Evolutionary conservation across 108 stramenopile genomes (phyloP).

Genomic region (Aurantiochytrium sp.): DNA sequence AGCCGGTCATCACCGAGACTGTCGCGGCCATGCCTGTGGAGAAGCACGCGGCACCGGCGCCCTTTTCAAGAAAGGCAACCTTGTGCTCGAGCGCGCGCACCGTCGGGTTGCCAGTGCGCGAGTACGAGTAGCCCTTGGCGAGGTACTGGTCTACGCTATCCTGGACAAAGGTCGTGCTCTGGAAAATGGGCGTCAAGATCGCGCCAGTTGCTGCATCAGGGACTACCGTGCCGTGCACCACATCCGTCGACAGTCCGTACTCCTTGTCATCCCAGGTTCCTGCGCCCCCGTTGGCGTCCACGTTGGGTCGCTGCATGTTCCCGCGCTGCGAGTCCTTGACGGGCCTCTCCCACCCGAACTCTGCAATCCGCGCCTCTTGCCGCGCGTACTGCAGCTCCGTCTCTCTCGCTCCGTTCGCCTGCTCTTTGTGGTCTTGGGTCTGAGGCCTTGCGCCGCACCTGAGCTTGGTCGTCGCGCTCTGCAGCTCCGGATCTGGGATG

Average conservation of each 20-base stretch:
- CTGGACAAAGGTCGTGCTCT: slow-evolving; percentile 66
- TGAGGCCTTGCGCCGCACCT: no score
- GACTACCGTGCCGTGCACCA: slow-evolving; percentile 36
- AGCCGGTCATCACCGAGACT: slow-evolving; percentile 56
- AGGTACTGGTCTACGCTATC: slow-evolving; percentile 63
- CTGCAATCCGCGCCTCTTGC: no score
- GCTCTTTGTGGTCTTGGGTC: no score
- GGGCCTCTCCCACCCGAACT: no score
- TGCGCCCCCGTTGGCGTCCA: background rate
- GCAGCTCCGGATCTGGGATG: no score
- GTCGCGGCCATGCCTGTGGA: slow-evolving; percentile 75
- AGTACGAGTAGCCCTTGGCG: slow-evolving; percentile 64
- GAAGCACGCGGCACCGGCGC: slow-evolving; percentile 61
- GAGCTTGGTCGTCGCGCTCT: no score
- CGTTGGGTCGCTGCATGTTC: background rate
- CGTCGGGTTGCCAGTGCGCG: slow-evolving; percentile 69
- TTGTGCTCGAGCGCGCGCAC: slow-evolving; percentile 68
- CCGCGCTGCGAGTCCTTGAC: background rate
- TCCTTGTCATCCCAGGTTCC: background rate
- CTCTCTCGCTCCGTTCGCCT: no score
- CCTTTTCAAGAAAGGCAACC: slow-evolving; percentile 66
- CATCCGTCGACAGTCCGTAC: slow-evolving; percentile 20
- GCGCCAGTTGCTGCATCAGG: slow-evolving; percentile 44
- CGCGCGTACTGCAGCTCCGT: no score
- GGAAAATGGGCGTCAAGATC: slow-evolving; percentile 66